Evolutionary conservation across 1,284 basidiomycete species (phyloP).

Genomic region (Lignosus rhinocerotis): DNA sequence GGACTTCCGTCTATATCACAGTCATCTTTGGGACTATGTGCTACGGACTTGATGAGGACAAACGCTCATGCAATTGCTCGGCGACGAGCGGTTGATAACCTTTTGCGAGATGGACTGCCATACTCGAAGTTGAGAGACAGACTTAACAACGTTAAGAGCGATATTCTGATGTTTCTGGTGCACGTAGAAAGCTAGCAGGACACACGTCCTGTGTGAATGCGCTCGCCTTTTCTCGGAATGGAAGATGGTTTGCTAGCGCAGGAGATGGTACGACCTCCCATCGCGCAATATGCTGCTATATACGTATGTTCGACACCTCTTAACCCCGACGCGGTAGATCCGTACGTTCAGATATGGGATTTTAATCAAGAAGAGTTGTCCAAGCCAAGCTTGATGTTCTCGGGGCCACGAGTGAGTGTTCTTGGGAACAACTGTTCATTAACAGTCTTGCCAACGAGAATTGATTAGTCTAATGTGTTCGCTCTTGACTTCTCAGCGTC

Average conservation of each 20-base stretch:
- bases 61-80: neutral
- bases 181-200: constrained; percentile 50
- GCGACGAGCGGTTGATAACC: neutral
- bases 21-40: neutral
- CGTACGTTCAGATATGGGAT: constrained; percentile 65
- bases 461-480: constrained; percentile 64
- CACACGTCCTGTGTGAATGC: constrained; percentile 76
- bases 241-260: constrained; percentile 72
- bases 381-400: constrained; percentile 46
- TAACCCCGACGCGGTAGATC: constrained; percentile 42
- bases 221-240: constrained; percentile 63
- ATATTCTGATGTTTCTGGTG: neutral
- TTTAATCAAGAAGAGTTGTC: constrained; percentile 62
- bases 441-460: neutral
- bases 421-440: neutral
- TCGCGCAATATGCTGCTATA: neutral
- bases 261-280: constrained; percentile 59
- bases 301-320: neutral
- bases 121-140: constrained; percentile 17
- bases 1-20: neutral
- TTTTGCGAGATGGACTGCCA: constrained; percentile 2
- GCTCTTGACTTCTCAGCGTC: constrained; percentile 65
- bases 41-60: neutral
- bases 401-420: constrained; percentile 49
- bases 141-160: neutral